Evolutionary conservation across 257 asterid genomes (phyloP), one percentile per base, ranked within the genome.

Genomic region (Nicotiana tomentosiformis): DNA sequence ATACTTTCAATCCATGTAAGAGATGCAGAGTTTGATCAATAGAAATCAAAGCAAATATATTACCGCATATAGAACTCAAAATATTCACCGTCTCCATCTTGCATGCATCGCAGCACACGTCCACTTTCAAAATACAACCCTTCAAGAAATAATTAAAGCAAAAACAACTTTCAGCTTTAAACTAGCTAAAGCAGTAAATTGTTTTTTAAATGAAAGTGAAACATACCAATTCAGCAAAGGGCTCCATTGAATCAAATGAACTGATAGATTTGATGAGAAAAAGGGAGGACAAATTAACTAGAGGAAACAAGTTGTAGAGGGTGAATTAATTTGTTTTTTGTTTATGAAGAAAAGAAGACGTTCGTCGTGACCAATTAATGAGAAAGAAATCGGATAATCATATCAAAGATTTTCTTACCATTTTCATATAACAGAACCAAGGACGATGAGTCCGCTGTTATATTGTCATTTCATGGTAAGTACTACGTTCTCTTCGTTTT

Each of bases 51-150:
- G 57, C 17, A 51, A 11, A 51, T 4, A 15, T 55, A 55, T 15
- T 90, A 91, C 97, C 95, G 58, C 86, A 60, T 53, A 91, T 76
- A 10, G 97, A 91, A 77, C 88, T 82, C 33, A 90, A 85, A 53
- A 90, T 82, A 49, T 87, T 92, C 72, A 80, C 37, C 60, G 86
- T 84, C 84, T 70, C 83, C 91, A 76, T 86, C 86, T 88, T 88
- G 85, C 97, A 91, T 4, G 91, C 90, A 18, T 85, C 87, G 7
- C 97, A 92, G 74, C 87, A 86, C 64, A 74, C 80, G 30, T 92
- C 64, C 77, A 92, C 90, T 86, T 89, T 88, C 90, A 92, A 81
- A 61, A 88, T 86, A 83, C 91, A 91, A 39, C 64, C 69, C 97
- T 92, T 60, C 66, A 87, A 72, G 9, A 69, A 11, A 17, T 4